Evolutionary conservation across 1,139 yeast genomes (phyloP), one percentile per base, ranked within the genome.

Genomic region (Lodderomyces orthopsilosis): DNA sequence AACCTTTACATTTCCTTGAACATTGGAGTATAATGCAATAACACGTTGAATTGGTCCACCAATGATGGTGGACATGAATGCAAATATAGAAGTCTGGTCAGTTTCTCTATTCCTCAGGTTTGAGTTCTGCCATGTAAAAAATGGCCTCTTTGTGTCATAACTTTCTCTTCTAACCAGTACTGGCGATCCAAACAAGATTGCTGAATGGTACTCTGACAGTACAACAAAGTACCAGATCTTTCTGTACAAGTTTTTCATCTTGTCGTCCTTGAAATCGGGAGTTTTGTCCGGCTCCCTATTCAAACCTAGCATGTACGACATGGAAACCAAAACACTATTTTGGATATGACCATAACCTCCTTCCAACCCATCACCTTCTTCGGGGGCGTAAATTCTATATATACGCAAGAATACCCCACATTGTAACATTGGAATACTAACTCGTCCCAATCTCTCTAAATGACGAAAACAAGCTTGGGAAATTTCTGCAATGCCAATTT

Each of bases 171-270:
- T 56, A 3, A 68, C 59, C 24, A 62, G 41, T n/a, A 46, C 18
- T 9, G 79, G 73, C 41, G 65, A 68, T 1, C 83, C 83, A 41
- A 64, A 59, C 28, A 61, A 63, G 41, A 63, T 57, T 40, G 74
- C 62, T 44, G 65, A 68, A 36, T 53, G 53, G 7, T 58, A 50
- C 49, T 74, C 79, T 35, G 62, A 49, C 24, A 58, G 49, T 13
- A 68, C 60, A 30, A 77, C 54, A 35, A 63, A 64, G 50, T 69
- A 69, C 83, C 83, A 79, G 2, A 77, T 63, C 46, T 76, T 77
- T 50, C 84, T 62, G 57, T 73, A 68, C 19, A 70, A 54, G 47
- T 66, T 66, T 41, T 70, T 64, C 18, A 60, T 45, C 39, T 57
- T 54, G 39, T 60, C 59, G 47, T 62, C 61, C 46, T 48, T 30